Evolutionary conservation across 768 basidiomycete species (phyloP).

Genomic region (Rubroboletus satanas): DNA sequence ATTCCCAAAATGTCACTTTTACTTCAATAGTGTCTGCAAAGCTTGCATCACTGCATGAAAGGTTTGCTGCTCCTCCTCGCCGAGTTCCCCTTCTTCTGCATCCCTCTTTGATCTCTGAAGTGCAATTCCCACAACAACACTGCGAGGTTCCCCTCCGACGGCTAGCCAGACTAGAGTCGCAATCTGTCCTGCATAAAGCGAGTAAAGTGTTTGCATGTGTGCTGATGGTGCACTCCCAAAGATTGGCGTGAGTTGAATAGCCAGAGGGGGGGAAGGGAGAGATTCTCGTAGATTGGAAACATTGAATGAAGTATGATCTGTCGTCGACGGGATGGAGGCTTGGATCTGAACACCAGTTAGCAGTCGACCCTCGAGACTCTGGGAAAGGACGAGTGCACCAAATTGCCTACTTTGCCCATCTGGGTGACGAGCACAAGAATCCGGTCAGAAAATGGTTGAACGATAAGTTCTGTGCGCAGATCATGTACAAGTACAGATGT

Average conservation of each 20-base stretch:
- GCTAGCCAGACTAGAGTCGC: conserved; percentile 78
- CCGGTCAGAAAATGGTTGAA: conserved; percentile 80
- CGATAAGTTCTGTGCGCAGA: conserved; percentile 63
- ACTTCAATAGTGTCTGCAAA: conserved; percentile 36
- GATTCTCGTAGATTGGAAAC: conserved; percentile 29
- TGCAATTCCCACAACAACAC: conserved; percentile 74
- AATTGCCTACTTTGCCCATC: conserved; percentile 81
- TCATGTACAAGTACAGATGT: conserved; percentile 51
- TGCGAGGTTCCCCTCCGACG: conserved; percentile 45
- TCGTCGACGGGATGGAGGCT: conserved; percentile 66
- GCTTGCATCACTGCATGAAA: conserved; percentile 52
- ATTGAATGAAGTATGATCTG: conserved; percentile 38
- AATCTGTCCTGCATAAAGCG: conserved; percentile 81
- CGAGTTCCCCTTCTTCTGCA: conserved; percentile 24
- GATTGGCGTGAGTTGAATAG: conserved; percentile 72
- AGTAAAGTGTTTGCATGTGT: conserved; percentile 66
- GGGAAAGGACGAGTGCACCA: conserved; percentile 47
- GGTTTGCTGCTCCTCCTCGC: conserved; percentile 39
- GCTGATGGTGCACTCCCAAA: conserved; percentile 72
- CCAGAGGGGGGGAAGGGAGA: conserved; percentile 62
- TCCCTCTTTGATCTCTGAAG: conserved; percentile 40
- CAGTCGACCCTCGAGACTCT: neutral
- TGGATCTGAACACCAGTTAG: conserved; percentile 57
- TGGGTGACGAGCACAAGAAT: conserved; percentile 87
- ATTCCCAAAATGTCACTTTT: too few relatives aligned